Evolutionary conservation across 768 basidiomycete genomes (phyloP).

Genomic region (Candolleomyces efflorescens): DNA sequence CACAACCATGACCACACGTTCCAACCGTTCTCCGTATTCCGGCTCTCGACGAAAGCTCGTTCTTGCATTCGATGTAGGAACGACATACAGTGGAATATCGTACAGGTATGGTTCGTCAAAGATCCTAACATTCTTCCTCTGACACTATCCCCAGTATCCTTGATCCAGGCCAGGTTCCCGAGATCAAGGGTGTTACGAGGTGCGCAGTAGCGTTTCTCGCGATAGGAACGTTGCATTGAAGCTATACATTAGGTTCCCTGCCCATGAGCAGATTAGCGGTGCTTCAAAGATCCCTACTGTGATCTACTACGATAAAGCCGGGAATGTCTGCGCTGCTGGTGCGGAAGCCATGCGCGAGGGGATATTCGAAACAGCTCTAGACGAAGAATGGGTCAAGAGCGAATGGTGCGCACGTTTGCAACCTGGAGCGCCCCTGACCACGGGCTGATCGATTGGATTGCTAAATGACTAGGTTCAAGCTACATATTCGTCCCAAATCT

Average conservation of each 20-base stretch:
- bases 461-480: constrained; percentile 32
- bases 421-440: not conserved
- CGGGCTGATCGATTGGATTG: not conserved
- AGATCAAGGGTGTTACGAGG: constrained; percentile 20
- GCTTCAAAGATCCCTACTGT: constrained; percentile 48
- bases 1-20: no score
- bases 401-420: constrained; percentile 29
- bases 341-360: constrained; percentile 41
- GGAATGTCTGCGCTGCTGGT: constrained; percentile 36
- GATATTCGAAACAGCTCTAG: constrained; percentile 35
- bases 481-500: constrained; percentile 33
- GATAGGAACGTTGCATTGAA: constrained; percentile 47
- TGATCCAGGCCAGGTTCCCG: constrained; percentile 28
- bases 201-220: not conserved
- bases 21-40: constrained; percentile 22
- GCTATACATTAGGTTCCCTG: constrained; percentile 42
- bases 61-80: constrained; percentile 50
- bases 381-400: constrained; percentile 36
- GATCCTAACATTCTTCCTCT: no score
- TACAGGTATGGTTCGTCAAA: constrained; percentile 18
- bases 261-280: constrained; percentile 18
- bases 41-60: constrained; percentile 39
- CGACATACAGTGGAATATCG: constrained; percentile 46
- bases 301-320: constrained; percentile 40
- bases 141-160: constrained; percentile 22